These are phyloP conservation scores for Guillardia theta DNA, from an alignment of 78 protist species.

Conservation along the genomic window DNA sequence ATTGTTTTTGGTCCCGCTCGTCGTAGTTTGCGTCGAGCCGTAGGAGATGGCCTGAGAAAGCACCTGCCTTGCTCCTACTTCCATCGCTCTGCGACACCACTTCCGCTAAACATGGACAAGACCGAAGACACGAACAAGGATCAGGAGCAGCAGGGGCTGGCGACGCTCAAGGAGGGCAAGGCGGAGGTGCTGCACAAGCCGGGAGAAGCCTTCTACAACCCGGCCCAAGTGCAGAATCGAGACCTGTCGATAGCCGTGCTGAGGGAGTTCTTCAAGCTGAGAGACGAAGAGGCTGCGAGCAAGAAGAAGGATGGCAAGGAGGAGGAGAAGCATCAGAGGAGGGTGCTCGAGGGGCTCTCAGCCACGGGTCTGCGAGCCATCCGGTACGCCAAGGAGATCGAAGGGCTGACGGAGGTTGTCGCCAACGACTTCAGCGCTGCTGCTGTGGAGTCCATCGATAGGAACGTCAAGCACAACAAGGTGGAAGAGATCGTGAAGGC, in stretches of 20 bases:
- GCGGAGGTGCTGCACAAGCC: conserved; percentile 46
- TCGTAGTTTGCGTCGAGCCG: too few species aligned
- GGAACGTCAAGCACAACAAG: conserved; percentile 74
- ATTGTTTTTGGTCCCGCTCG: too few species aligned
- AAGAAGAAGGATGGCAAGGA: background rate
- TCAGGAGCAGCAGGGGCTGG: background rate
- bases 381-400: conserved; percentile 72
- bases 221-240: conserved; percentile 82
- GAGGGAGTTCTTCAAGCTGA: background rate
- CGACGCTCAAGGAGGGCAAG: conserved; percentile 55
- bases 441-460: conserved; percentile 83
- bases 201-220: conserved; percentile 89
- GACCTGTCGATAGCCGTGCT: conserved; percentile 80
- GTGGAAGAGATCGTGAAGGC: background rate
- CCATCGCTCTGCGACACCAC: too few species aligned
- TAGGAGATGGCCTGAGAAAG: too few species aligned
- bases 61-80: too few species aligned
- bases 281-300: background rate
- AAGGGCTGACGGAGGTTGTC: conserved; percentile 54
- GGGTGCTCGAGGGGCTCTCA: conserved; percentile 92
- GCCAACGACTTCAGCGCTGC: conserved; percentile 88
- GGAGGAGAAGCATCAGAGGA: conserved; percentile 25
- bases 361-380: conserved; percentile 92
- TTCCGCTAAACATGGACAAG: too few species aligned
- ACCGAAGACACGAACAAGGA: too few species aligned